A percentile compares a stretch with the other conserved stretches of the same genome.
phyloP scores from a whole-genome alignment of 805 yeast species.

The Komagataella pseudopastoris region DNA sequence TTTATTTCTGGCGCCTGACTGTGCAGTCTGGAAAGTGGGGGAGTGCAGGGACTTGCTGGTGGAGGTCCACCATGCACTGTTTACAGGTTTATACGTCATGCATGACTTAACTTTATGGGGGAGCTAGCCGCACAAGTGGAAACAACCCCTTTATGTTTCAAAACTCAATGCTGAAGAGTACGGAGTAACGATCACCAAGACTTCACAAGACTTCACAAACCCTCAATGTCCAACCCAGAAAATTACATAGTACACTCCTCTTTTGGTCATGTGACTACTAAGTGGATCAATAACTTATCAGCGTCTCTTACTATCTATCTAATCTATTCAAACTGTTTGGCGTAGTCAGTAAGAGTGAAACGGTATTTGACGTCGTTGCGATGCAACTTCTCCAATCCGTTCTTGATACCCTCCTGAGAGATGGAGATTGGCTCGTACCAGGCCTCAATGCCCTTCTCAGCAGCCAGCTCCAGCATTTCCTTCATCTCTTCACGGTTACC shows the following conservation, averaged over 20 bases:
- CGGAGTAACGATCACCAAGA: no score
- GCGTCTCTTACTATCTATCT: neutral
- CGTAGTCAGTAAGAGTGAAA: conserved; percentile 45
- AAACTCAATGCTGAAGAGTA: no score
- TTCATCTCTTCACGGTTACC: conserved; percentile 54
- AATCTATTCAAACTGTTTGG: conserved; percentile 22
- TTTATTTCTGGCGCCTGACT: neutral
- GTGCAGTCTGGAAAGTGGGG: neutral
- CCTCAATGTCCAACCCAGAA: no score
- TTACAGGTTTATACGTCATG: neutral
- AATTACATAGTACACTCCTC: no score
- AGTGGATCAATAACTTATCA: no score
- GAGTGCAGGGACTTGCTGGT: neutral
- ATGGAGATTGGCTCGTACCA: conserved; percentile 52
- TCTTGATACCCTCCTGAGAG: conserved; percentile 34
- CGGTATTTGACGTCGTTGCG: conserved; percentile 50
- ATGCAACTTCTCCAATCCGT: conserved; percentile 41
- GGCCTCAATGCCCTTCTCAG: conserved; percentile 40
- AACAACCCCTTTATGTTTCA: neutral
- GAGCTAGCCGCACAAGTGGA: neutral
- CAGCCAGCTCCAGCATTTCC: conserved; percentile 57
- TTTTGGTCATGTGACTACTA: no score
- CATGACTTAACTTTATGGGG: neutral
- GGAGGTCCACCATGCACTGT: neutral
- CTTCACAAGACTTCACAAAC: no score